A percentile compares a stretch with the other conserved stretches of the same genome.
Evolutionary conservation across 2,329 filamentous ascomycete genomes (phyloP).

Genomic region (Alternaria sp.): DNA sequence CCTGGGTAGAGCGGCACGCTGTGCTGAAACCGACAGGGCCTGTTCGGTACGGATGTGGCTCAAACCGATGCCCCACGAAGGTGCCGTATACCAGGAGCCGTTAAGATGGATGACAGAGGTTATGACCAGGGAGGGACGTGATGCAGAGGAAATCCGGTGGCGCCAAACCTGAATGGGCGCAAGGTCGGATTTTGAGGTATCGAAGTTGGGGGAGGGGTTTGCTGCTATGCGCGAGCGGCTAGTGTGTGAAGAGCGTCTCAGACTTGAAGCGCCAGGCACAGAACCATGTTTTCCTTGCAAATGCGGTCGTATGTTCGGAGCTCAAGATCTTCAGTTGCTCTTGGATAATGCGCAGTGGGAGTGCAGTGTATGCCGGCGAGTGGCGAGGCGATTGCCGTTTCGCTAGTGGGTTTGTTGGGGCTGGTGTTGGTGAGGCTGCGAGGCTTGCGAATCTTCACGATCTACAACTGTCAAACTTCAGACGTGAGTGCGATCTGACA

Average conservation of each 20-base stretch:
- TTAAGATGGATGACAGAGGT: constrained; percentile 40
- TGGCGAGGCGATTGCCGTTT: constrained; percentile 27
- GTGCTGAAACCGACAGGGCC: constrained; percentile 46
- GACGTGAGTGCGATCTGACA: neutral
- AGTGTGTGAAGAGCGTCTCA: constrained; percentile 50
- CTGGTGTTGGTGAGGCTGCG: constrained; percentile 1
- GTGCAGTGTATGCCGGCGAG: constrained; percentile 23
- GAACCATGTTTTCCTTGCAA: constrained; percentile 41
- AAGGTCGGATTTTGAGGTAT: constrained; percentile 20
- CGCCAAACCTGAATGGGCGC: constrained; percentile 30
- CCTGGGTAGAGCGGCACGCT: constrained; percentile 38
- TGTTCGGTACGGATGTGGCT: constrained; percentile 42
- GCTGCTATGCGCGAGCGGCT: constrained; percentile 40
- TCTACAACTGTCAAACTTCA: neutral
- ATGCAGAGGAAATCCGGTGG: constrained; percentile 32
- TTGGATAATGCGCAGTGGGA: constrained; percentile 26
- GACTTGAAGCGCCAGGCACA: constrained; percentile 48
- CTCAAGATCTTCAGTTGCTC: constrained; percentile 22
- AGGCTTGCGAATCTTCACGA: neutral
- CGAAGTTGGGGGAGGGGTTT: constrained; percentile 27
- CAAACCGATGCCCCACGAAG: constrained; percentile 40
- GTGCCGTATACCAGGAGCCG: constrained; percentile 36
- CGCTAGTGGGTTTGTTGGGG: constrained; percentile 2
- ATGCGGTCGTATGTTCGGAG: constrained; percentile 23
- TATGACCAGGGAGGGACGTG: constrained; percentile 24